Conservation (phyloP, 2,329 filamentous ascomycete species). For the Pyrenophora teres region DNA sequence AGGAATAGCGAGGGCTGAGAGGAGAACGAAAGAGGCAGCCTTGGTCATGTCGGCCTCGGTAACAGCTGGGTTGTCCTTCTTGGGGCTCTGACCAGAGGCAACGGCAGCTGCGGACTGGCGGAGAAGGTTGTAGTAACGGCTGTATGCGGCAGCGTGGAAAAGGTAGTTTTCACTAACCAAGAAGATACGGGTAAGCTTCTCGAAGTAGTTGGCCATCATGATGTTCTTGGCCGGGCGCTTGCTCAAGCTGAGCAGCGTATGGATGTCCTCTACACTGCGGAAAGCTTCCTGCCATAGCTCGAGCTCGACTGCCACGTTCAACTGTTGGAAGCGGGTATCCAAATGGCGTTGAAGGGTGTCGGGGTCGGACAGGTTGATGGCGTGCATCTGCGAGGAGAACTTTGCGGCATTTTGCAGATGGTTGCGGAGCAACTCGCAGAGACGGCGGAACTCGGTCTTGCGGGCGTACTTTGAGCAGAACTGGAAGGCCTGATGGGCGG, state of each 20-base stretch:
- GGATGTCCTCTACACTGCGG: conserved; percentile 98
- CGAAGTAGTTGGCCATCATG: conserved; percentile 99
- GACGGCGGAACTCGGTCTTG: conserved; percentile 98
- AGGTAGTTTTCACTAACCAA: conserved; percentile 99
- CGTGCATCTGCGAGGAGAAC: conserved; percentile 98
- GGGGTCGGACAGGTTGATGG: conserved; percentile 97
- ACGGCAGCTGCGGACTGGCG: conserved; percentile 86
- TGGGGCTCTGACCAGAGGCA: conserved; percentile 82
- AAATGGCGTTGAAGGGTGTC: conserved; percentile 97
- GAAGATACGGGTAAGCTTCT: conserved; percentile 98
- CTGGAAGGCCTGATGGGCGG: conserved; percentile 96
- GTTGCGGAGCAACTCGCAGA: conserved; percentile 97
- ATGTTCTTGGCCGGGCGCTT: conserved; percentile 98
- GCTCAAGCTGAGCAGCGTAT: conserved; percentile 95
- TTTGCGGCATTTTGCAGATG: conserved; percentile 99
- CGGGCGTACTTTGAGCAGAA: conserved; percentile 98
- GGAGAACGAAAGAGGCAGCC: conserved; percentile 90
- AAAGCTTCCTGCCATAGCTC: conserved; percentile 99
- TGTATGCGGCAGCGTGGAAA: conserved; percentile 98
- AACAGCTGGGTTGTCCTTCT: conserved; percentile 90
- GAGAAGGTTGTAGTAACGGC: conserved; percentile 94
- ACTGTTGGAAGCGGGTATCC: conserved; percentile 96
- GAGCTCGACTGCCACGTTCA: conserved; percentile 96
- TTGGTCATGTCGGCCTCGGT: conserved; percentile 90
- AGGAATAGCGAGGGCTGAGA: conserved; percentile 95